These are phyloP conservation scores for Porogramme epimiltina DNA, from an alignment of 1,284 basidiomycete species.

Conservation along the genomic window DNA sequence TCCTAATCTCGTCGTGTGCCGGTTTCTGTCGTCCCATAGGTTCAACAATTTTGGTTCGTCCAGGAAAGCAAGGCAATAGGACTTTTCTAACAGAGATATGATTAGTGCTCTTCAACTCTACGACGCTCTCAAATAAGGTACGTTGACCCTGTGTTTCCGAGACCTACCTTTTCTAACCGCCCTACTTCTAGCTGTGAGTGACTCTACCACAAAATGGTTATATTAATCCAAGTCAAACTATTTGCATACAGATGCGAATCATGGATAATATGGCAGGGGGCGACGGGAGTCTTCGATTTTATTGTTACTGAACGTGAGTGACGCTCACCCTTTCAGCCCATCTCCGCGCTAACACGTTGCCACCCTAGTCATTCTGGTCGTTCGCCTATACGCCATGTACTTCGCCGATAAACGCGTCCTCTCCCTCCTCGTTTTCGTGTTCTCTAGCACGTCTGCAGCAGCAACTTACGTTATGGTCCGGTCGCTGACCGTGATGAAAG, in stretches of 20 bases:
- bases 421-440: conserved; percentile 45
- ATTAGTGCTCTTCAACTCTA: conserved; percentile 37
- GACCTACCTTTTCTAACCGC: neutral
- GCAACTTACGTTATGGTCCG: conserved; percentile 51
- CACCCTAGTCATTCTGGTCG: conserved; percentile 52
- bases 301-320: conserved; percentile 53
- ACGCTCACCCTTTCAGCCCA: neutral
- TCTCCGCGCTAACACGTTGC: neutral
- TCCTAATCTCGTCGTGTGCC: neutral
- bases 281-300: conserved; percentile 53
- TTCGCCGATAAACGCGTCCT: conserved; percentile 53
- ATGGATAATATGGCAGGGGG: conserved; percentile 61
- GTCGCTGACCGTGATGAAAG: conserved; percentile 35
- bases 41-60: conserved; percentile 53
- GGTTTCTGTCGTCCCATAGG: no score
- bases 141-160: conserved; percentile 13
- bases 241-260: conserved; percentile 9
- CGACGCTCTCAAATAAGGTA: conserved; percentile 32
- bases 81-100: neutral
- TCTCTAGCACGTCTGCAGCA: conserved; percentile 39
- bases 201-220: neutral
- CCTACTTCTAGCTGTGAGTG: conserved; percentile 37
- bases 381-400: conserved; percentile 61
- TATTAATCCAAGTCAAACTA: neutral
- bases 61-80: neutral